Conservation (phyloP, 2,329 filamentous ascomycete species). For the Claviceps sp. region DNA sequence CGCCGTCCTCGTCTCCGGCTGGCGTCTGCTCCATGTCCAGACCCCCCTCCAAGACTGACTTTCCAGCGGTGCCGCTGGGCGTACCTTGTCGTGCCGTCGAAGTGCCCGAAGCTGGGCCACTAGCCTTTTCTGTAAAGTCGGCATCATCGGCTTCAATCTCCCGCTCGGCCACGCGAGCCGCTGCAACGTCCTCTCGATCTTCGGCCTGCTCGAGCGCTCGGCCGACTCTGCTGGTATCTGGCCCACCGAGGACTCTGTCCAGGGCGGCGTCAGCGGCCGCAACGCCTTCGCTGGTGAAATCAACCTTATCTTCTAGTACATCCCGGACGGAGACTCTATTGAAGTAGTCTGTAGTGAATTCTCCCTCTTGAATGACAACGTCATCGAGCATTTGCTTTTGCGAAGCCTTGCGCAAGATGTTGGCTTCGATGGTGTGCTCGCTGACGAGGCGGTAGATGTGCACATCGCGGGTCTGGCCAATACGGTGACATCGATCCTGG, state of each 20-base stretch:
- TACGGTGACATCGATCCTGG: constrained; percentile 92
- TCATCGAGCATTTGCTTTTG: constrained; percentile 98
- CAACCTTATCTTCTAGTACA: constrained; percentile 48
- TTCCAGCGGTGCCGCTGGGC: constrained; percentile 30
- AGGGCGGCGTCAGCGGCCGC: constrained; percentile 70
- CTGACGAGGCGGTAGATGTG: constrained; percentile 94
- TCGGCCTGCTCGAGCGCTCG: constrained; percentile 79
- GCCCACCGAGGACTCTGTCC: constrained; percentile 66
- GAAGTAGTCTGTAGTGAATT: constrained; percentile 95
- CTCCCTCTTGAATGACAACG: constrained; percentile 94
- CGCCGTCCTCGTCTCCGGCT: constrained; percentile 14
- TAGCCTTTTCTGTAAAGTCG: constrained; percentile 61
- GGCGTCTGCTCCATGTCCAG: constrained; percentile 17
- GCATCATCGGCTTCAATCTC: constrained; percentile 79
- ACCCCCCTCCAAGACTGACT: constrained; percentile 19
- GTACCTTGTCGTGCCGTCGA: constrained; percentile 40
- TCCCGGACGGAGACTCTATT: constrained; percentile 64
- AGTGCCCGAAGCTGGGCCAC: constrained; percentile 29
- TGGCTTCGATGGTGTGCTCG: constrained; percentile 92
- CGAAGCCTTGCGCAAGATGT: constrained; percentile 89
- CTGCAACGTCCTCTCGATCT: constrained; percentile 80
- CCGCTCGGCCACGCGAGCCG: constrained; percentile 75
- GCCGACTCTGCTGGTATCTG: constrained; percentile 48
- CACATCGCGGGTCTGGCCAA: constrained; percentile 92
- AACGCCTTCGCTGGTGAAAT: constrained; percentile 34